These are phyloP conservation scores for Salix suchowensis DNA, from an alignment of 345 rosid genomes.

Conservation along the genomic window DNA sequence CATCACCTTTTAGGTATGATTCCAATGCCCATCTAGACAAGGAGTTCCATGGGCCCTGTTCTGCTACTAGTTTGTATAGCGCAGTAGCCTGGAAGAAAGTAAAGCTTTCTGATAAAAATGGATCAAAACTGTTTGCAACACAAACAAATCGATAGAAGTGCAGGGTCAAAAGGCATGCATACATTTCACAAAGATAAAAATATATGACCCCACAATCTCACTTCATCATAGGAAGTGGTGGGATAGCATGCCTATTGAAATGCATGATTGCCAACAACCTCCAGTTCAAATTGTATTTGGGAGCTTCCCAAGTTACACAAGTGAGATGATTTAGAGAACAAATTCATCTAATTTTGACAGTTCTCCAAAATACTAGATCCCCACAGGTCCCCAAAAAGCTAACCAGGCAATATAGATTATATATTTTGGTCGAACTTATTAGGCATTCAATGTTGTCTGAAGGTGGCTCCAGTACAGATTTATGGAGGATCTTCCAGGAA, in stretches of 20 bases:
- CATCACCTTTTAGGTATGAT: slow-evolving; percentile 86
- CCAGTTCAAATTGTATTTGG: not conserved
- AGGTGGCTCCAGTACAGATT: not conserved
- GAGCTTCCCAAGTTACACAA: not conserved
- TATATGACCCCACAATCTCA: not conserved
- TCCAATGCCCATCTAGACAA: slow-evolving; percentile 98
- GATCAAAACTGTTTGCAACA: not conserved
- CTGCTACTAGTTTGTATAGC: slow-evolving; percentile 90
- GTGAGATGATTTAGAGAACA: not conserved
- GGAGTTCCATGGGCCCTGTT: slow-evolving; percentile 98
- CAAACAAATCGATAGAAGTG: not conserved
- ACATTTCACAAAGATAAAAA: not conserved
- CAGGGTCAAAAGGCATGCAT: not conserved
- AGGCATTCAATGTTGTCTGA: not conserved
- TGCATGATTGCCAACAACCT: too few relatives aligned
- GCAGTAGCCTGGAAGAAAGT: slow-evolving; percentile 69
- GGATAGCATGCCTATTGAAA: not conserved
- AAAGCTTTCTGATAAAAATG: not conserved
- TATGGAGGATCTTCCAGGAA: not conserved
- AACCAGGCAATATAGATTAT: not conserved
- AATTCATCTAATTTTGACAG: not conserved
- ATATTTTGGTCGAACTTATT: not conserved
- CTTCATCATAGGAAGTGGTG: not conserved
- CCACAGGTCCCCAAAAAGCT: not conserved
- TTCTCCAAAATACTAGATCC: not conserved